These are phyloP conservation scores for Tolypocladium guangdongense DNA, from an alignment of 2,329 filamentous ascomycete species.

Conservation along the genomic window DNA sequence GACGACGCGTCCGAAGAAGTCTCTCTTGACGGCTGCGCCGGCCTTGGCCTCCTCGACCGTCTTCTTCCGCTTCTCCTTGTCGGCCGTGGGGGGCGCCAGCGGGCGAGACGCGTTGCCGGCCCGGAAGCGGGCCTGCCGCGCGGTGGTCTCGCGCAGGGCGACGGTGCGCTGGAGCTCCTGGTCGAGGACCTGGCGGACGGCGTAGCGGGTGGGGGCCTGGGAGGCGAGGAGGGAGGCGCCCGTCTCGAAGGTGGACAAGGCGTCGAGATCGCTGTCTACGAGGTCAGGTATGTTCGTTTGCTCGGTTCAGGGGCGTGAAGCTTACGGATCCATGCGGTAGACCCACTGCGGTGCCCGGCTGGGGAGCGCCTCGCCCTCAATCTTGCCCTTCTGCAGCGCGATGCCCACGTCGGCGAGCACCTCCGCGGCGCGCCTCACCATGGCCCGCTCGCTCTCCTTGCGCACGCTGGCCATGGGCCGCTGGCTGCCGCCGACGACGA, in stretches of 20 bases:
- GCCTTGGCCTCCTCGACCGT: slow-evolving; percentile 18
- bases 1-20: slow-evolving; percentile 78
- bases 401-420: slow-evolving; percentile 78
- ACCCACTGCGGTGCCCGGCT: slow-evolving; percentile 61
- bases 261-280: slow-evolving; percentile 54
- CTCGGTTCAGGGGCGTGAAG: neutral
- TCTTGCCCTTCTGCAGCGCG: slow-evolving; percentile 65
- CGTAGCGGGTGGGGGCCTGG: slow-evolving; percentile 72
- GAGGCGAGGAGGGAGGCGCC: slow-evolving; percentile 43
- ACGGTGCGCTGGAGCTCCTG: slow-evolving; percentile 75
- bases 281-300: neutral
- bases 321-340: slow-evolving; percentile 90
- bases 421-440: slow-evolving; percentile 69
- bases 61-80: slow-evolving; percentile 26
- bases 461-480: slow-evolving; percentile 72
- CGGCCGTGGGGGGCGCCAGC: slow-evolving; percentile 13
- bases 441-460: slow-evolving; percentile 70
- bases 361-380: slow-evolving; percentile 56
- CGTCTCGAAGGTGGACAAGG: slow-evolving; percentile 64
- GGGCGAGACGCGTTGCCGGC: slow-evolving; percentile 27
- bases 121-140: slow-evolving; percentile 53
- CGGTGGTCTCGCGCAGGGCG: slow-evolving; percentile 51
- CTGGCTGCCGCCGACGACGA: slow-evolving; percentile 63
- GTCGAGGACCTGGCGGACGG: slow-evolving; percentile 84
- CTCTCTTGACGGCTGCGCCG: slow-evolving; percentile 47